These are phyloP conservation scores for Exophiala oligosperma DNA, from an alignment of 2,329 filamentous ascomycete species.

Conservation along the genomic window DNA sequence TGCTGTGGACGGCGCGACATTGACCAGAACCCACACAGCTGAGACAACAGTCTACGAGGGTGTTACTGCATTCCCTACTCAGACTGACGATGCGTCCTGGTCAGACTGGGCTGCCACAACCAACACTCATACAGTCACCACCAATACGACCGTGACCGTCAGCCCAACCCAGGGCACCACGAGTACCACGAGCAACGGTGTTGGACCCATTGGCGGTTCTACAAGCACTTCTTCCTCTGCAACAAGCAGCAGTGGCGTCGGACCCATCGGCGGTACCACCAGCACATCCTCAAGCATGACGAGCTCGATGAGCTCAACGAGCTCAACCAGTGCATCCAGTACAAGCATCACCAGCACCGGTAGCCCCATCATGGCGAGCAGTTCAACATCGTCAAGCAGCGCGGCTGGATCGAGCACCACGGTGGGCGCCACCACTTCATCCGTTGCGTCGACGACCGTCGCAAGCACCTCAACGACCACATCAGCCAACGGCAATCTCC, in stretches of 20 bases:
- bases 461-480: slow-evolving; percentile 16
- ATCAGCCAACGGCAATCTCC: slow-evolving; percentile 44
- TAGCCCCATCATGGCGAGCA: not conserved
- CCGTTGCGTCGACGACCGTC: not conserved
- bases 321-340: not conserved
- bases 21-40: slow-evolving; percentile 15
- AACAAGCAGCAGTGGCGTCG: slow-evolving; percentile 3
- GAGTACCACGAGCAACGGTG: not conserved
- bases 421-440: slow-evolving; percentile 7
- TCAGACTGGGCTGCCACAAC: slow-evolving; percentile 11
- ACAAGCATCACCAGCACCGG: not conserved
- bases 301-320: not conserved
- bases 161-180: slow-evolving; percentile 17
- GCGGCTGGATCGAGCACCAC: not conserved
- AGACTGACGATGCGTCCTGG: slow-evolving; percentile 10
- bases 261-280: slow-evolving; percentile 10
- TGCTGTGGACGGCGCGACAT: slow-evolving; percentile 9
- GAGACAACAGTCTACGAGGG: slow-evolving; percentile 13
- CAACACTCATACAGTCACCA: slow-evolving; percentile 3
- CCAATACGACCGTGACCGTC: slow-evolving; percentile 35
- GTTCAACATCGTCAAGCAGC: not conserved
- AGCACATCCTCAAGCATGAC: not conserved
- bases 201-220: slow-evolving; percentile 6
- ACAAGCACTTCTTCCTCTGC: slow-evolving; percentile 2
- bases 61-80: slow-evolving; percentile 8